Evolutionary conservation across 2,329 filamentous ascomycete genomes (phyloP).

Genomic region (Fusarium humuli): DNA sequence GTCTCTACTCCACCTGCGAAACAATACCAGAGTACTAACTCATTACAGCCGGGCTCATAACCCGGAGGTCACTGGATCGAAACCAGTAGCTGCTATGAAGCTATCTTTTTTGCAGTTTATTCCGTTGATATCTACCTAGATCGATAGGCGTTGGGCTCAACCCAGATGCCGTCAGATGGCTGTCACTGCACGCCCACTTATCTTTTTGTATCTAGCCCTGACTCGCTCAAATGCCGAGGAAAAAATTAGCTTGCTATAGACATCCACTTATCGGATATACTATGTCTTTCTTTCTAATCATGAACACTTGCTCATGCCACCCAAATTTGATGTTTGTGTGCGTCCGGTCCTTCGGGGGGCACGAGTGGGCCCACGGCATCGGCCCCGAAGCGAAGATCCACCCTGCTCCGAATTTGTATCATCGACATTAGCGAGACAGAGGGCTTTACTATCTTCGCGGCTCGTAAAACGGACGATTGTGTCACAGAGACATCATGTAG

Average conservation of each 20-base stretch:
- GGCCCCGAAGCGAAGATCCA: neutral
- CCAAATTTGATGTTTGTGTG: slow-evolving; percentile 1
- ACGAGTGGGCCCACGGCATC: slow-evolving; percentile 6
- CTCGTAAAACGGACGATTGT: neutral
- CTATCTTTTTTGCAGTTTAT: neutral
- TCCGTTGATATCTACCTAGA: neutral
- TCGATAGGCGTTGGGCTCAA: neutral
- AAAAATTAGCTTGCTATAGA: neutral
- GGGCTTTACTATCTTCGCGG: neutral
- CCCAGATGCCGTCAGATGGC: neutral
- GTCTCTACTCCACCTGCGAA: slow-evolving; percentile 16
- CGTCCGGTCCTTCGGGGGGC: neutral
- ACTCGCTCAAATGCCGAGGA: neutral
- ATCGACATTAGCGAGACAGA: neutral
- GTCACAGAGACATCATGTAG: neutral
- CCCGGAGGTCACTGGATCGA: slow-evolving; percentile 31
- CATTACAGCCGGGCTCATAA: slow-evolving; percentile 27
- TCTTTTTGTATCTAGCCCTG: neutral
- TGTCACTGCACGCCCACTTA: neutral
- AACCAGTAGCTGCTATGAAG: slow-evolving; percentile 31
- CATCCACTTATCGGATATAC: rapidly evolving
- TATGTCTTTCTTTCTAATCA: neutral
- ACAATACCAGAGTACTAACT: slow-evolving; percentile 14
- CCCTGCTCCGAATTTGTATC: neutral
- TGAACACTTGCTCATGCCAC: neutral